Base-by-base conservation (phyloP, 2,329 filamentous ascomycete genomes). In the Ophiognomonia clavigignenti-juglandacearum region DNA sequence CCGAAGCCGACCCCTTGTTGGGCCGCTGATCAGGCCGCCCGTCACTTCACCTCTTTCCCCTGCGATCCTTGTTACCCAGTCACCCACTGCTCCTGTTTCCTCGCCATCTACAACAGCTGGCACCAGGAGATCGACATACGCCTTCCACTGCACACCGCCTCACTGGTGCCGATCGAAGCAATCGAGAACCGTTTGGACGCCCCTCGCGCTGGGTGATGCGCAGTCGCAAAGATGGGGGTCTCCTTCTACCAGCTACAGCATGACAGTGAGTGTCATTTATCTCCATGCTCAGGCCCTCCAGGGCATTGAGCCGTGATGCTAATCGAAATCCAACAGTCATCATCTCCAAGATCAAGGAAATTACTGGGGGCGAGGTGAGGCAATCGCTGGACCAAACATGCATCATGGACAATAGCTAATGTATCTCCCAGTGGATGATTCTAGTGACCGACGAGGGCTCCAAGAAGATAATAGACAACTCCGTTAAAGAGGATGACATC, bases 401-500 rank as follows among this genome's bases (percentile, higher is more conserved):
- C n/a, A 37, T 19, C 19, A 13, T 13, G 6, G 9, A 20, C 18
- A 14, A 31, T 27, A 22, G 40, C 42, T 48, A 27, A 48, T n/a
- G n/a, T n/a, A 26, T 29, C 16, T 19, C 35, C 45, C 56, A 96
- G 90, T 98, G 93, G 93, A 98, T 97, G 80, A 88, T 96, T 56
- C 73, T 98, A 57, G 85, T 98, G 44, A 75, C 96, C 59, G 93
- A 98, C 69, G 83, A 88, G 57, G 77, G 74, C 47, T 91, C 88
- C 64, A 84, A 85, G 64, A 91, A 86, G 66, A 79, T 98, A 58
- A 78, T 98, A 59, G 85, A 95, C 69, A 95, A 92, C 74, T 86
- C 88, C 39, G 81, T 92, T 64, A 92, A 89, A 61, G 87, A 96
- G 73, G 92, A 98, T 80, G 89, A 96, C 61, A 95, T 98, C 56